Evolutionary conservation across 805 yeast species (phyloP), one percentile per base, ranked within the genome.

Genomic region (Starmerella gropengiesseri): DNA sequence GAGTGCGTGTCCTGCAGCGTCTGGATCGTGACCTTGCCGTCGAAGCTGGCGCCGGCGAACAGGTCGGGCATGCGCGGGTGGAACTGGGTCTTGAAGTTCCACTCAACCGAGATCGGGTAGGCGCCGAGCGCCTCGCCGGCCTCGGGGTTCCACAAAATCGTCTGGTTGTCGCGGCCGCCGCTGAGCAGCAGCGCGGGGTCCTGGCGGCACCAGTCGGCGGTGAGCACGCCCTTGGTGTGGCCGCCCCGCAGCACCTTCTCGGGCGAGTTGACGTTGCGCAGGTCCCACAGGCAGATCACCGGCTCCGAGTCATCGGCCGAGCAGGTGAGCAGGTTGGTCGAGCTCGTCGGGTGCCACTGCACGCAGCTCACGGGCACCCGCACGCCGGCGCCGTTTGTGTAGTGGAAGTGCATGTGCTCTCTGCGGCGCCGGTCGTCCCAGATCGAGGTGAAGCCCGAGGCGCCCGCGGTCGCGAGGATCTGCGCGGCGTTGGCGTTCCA

Each of bases 191-290:
- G 68, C 38, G 69, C 69, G 37, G 83, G 74, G 60, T 91, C 99
- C 53, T 77, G 79, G 35, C 67, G 61, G 62, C 95, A 85, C 99
- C 99, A 91, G 60, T 91, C 96, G 43, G 91, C 65, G 7, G 95
- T 82, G 41, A 89, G 63, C 16, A 91, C 78, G 29, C 97, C 98
- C 62, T 81, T 81, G 37, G 75, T 72, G 60, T 89, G 97, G 14
- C 37, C 37, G 43, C 96, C 95, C 22, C 60, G 64, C 55, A 87
- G 62, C 27, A 81, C 67, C 45, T 64, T 65, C 58, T 84, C 86
- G 7, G 99, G 99, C n/a, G 81, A 84, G 56, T 81, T 80, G 22
- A 95, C 77, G 60, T 91, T 89, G 62, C 96, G 76, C 58, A 91
- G 71, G 66, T 91, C 96, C 98, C 98, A 91, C 13, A 89, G 69